Evolutionary conservation across 2,329 filamentous ascomycete species (phyloP), one percentile per base, ranked within the genome.

Genomic region (Sordariomycetes sp.): DNA sequence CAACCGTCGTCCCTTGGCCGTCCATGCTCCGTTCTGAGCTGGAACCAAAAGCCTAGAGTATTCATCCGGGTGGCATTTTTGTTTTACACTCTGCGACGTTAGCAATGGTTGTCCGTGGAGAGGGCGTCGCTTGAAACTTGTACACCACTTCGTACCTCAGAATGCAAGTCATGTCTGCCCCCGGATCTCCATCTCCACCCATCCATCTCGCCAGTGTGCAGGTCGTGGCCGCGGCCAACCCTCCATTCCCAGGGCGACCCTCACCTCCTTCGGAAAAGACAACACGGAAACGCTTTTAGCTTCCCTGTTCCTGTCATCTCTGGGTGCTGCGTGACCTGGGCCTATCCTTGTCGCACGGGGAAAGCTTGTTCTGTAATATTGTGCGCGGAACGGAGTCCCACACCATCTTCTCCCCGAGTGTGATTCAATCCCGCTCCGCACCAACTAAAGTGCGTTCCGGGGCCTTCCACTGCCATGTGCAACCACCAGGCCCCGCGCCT

Each of bases 161-260:
- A n/a, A 46, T n/a, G n/a, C 40, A 18, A 16, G 16, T 46, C 40
- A n/a, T n/a, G 16, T 16, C 40, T 46, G 40, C 14, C n/a, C 40
- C n/a, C 5, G 18, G 40, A 16, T 22, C 55, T 40, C 55, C 55
- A 16, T 22, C 55, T 40, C 55, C 55, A 57, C 55, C 55, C 55
- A 57, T 50, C 55, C 55, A 57, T 57, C 55, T 46, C 32, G 20
- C 24, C 28, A 16, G 28, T n/a, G 43, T 34, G 22, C 32, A 16
- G 46, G 11, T 25, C 55, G 48, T 46, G 48, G 11, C 46, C 55
- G 48, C 55, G 48, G 55, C 34, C 46, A 11, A 52, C 55, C 43
- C 22, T 58, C 55, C 55, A 58, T 35, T 58, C 48, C 55, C 50
- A 46, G 51, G 43, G 5, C 24, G 43, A 46, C n/a, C 25, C 55